These are phyloP conservation scores for Cymbopogon citratus DNA, from an alignment of 176 grass and related monocot species.

Conservation along the genomic window DNA sequence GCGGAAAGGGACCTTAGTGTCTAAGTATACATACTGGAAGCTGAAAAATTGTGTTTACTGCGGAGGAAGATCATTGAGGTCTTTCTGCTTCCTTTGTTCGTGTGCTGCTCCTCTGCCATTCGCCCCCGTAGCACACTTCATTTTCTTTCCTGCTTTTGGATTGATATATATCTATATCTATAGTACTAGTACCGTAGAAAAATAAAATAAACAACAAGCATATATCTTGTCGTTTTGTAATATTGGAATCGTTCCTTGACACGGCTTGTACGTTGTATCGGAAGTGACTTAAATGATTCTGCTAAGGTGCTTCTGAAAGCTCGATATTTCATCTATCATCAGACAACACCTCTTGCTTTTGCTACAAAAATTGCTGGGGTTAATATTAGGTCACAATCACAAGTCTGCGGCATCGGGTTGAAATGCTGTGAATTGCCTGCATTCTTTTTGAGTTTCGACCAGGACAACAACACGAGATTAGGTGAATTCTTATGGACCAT, in stretches of 20 bases:
- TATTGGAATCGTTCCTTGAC: neutral
- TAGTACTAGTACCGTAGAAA: neutral
- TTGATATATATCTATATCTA: neutral
- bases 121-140: neutral
- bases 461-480: neutral
- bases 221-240: neutral
- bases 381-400: neutral
- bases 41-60: slow-evolving; percentile 5
- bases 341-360: slow-evolving; percentile 3
- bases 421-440: neutral
- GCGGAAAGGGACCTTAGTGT: slow-evolving; percentile 19
- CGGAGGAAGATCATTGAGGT: neutral
- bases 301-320: neutral
- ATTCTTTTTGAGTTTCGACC: neutral
- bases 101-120: neutral
- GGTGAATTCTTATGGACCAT: slow-evolving; percentile 14
- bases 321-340: neutral
- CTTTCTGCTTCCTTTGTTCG: slow-evolving; percentile 14
- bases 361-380: neutral
- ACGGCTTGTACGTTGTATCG: neutral
- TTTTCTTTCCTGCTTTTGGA: slow-evolving; percentile 1
- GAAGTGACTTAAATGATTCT: neutral
- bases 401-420: neutral
- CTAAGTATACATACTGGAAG: neutral
- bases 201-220: neutral